Evolutionary conservation across 768 basidiomycete genomes (phyloP).

Genomic region (Grammothele lineata): DNA sequence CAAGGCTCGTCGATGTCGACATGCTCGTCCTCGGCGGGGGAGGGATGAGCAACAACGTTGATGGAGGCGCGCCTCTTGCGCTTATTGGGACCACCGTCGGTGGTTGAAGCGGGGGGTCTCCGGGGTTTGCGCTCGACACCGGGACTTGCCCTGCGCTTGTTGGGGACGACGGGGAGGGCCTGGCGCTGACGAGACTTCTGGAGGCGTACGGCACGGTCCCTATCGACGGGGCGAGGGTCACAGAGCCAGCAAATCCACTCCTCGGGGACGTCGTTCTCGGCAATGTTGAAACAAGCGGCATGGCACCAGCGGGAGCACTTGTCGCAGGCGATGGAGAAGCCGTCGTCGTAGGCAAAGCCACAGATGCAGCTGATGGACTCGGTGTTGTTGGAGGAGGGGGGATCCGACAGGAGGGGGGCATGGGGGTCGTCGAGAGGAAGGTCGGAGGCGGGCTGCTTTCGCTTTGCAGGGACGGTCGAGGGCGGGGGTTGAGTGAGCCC

Average conservation of each 20-base stretch:
- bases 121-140: slow-evolving; percentile 35
- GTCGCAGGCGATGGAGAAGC: slow-evolving; percentile 85
- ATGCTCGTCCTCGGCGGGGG: slow-evolving; percentile 39
- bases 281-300: slow-evolving; percentile 69
- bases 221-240: slow-evolving; percentile 44
- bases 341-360: slow-evolving; percentile 69
- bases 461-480: slow-evolving; percentile 39
- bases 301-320: slow-evolving; percentile 81
- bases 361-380: slow-evolving; percentile 73
- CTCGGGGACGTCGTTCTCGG: slow-evolving; percentile 58
- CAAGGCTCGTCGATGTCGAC: slow-evolving; percentile 47
- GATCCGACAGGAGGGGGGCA: background rate
- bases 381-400: slow-evolving; percentile 24
- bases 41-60: slow-evolving; percentile 19
- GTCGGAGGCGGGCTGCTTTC: slow-evolving; percentile 21
- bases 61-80: slow-evolving; percentile 38
- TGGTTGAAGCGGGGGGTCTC: slow-evolving; percentile 31
- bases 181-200: slow-evolving; percentile 38
- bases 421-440: background rate
- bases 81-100: slow-evolving; percentile 31
- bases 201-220: slow-evolving; percentile 42
- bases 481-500: slow-evolving; percentile 38
- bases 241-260: slow-evolving; percentile 77
- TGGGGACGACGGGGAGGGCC: slow-evolving; percentile 22
- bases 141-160: slow-evolving; percentile 34